Base-by-base conservation (phyloP, 495 filamentous ascomycete genomes). In the Penicillium maclennaniae region DNA sequence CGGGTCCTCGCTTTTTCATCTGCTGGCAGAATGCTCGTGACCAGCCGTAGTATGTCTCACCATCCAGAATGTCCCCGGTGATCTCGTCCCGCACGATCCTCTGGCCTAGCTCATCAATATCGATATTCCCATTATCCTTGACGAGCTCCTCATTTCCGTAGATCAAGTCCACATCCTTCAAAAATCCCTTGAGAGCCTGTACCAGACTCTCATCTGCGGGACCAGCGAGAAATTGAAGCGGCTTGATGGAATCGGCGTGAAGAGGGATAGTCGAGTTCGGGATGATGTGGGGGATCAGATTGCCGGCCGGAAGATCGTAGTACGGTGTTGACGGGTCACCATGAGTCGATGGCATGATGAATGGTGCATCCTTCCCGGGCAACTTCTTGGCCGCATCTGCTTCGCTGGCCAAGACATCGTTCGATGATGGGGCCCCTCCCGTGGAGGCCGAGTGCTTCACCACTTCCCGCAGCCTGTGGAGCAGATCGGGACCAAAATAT, bases 11-110 rank as follows among this genome's bases (percentile, higher is more conserved):
- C 47, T 79, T 79, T 63, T 85, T 88, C 87, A 92, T 95, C 54
- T 85, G 84, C 56, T 88, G 78, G 69, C 89, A 95, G 57, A 95
- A 96, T 7, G 73, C 69, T 41, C 78, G 81, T 14, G 87, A 91
- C 91, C 91, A 96, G 36, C 89, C 91, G 62, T 93, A 93, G 61
- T 95, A 95, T 7, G 83, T 84, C 28, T 92, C 84, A 7, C 84
- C 83, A n/a, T 69, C 60, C 9, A 74, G 47, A 17, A 84, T 67
- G 12, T 88, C 82, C 0, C 83, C 84, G 1, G 78, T 82, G 9
- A 78, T 75, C 53, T 82, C 79, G 50, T 88, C 83, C 2, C 78
- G 65, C 10, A 84, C 62, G 9, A 91, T 69, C 7, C 73, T 66
- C 63, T 92, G 86, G 16, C 91, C 91, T 25, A 95, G 74, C 51